Evolutionary conservation across 2,329 filamentous ascomycete genomes (phyloP).

Genomic region (Passalora sequoiae): DNA sequence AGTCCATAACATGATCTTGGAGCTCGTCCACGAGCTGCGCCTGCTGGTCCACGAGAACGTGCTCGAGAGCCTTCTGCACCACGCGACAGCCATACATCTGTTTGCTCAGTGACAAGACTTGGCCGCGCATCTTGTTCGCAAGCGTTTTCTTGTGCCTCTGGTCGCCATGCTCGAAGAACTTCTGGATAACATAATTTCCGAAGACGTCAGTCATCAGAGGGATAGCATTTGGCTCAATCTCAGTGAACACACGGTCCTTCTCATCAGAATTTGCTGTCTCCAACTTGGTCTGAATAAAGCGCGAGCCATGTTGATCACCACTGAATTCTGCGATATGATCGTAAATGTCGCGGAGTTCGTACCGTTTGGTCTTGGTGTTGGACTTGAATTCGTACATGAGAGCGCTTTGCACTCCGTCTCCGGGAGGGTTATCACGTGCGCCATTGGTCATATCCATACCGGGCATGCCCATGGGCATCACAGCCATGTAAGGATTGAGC

Average conservation of each 20-base stretch:
- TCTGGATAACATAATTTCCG: slow-evolving; percentile 97
- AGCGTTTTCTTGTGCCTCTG: slow-evolving; percentile 87
- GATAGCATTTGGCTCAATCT: slow-evolving; percentile 76
- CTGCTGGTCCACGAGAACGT: slow-evolving; percentile 89
- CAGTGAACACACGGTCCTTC: slow-evolving; percentile 82
- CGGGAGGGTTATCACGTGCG: slow-evolving; percentile 53
- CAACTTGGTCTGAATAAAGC: slow-evolving; percentile 91
- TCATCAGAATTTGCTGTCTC: slow-evolving; percentile 92
- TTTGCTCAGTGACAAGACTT: slow-evolving; percentile 70
- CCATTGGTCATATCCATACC: slow-evolving; percentile 36
- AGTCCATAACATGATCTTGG: slow-evolving; percentile 66
- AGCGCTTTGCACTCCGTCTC: slow-evolving; percentile 61
- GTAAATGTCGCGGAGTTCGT: slow-evolving; percentile 84
- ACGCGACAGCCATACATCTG: slow-evolving; percentile 95
- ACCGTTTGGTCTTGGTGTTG: slow-evolving; percentile 66
- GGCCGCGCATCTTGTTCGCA: slow-evolving; percentile 80
- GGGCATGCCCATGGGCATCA: slow-evolving; percentile 35
- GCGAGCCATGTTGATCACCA: slow-evolving; percentile 89
- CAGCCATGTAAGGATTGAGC: slow-evolving; percentile 34
- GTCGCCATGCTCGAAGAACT: slow-evolving; percentile 93
- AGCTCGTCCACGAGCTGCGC: slow-evolving; percentile 77
- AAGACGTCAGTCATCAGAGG: slow-evolving; percentile 96
- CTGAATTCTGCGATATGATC: slow-evolving; percentile 87
- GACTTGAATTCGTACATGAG: slow-evolving; percentile 75
- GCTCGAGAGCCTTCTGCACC: slow-evolving; percentile 90